phyloP scores from a whole-genome alignment of 1,284 basidiomycete genomes.

The Papiliotrema fonsecae region DNA sequence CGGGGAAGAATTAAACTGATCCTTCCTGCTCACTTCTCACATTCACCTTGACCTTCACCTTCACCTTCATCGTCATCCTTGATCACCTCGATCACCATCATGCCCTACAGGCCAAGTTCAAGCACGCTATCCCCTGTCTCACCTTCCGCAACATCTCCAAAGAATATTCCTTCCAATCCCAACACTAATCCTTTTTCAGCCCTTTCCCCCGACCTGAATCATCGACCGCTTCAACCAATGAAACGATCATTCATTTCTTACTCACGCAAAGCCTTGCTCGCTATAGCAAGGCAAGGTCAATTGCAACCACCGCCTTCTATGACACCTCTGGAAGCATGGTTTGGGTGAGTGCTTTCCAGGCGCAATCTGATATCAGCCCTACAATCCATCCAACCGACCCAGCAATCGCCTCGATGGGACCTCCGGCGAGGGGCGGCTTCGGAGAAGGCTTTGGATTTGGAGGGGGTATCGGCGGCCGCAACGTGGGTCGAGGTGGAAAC shows the following conservation, averaged over 20 bases:
- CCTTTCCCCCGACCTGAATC: slow-evolving; percentile 35
- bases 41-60: too few relatives aligned
- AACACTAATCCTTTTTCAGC: slow-evolving; percentile 43
- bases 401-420: slow-evolving; percentile 38
- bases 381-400: slow-evolving; percentile 19
- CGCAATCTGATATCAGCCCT: neutral
- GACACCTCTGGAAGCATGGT: slow-evolving; percentile 26
- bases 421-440: slow-evolving; percentile 23
- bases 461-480: slow-evolving; percentile 37
- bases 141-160: slow-evolving; percentile 19
- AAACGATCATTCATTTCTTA: slow-evolving; percentile 9
- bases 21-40: too few relatives aligned
- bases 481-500: slow-evolving; percentile 4
- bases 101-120: too few relatives aligned
- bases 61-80: too few relatives aligned
- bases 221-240: neutral
- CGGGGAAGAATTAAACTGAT: too few relatives aligned
- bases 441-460: slow-evolving; percentile 45
- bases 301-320: slow-evolving; percentile 14
- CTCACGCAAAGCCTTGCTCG: slow-evolving; percentile 16
- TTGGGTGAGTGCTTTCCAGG: slow-evolving; percentile 21
- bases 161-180: slow-evolving; percentile 15
- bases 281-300: slow-evolving; percentile 10
- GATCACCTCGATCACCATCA: too few relatives aligned
- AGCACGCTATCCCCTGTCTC: too few relatives aligned